Conservation (phyloP, 2,329 filamentous ascomycete species). For the Anisogramma anomala region DNA sequence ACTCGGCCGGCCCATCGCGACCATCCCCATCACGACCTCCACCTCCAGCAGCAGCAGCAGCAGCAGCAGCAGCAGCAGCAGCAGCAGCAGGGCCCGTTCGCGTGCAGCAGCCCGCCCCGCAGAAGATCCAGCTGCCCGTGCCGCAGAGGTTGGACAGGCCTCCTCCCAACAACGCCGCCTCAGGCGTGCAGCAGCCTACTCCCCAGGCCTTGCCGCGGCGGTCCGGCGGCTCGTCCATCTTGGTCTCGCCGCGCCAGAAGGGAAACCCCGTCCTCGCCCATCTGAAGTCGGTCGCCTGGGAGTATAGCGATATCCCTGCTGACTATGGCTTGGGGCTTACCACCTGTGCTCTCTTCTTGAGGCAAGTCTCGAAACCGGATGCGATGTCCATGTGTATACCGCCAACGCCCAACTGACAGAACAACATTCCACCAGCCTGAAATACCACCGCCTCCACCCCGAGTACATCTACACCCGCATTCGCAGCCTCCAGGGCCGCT, state of each 20-base stretch:
- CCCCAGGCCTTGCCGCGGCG: slow-evolving; percentile 68
- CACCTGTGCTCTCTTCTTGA: slow-evolving; percentile 85
- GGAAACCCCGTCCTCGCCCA: slow-evolving; percentile 85
- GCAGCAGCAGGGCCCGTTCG: slow-evolving; percentile 15
- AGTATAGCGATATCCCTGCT: slow-evolving; percentile 91
- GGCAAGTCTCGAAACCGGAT: slow-evolving; percentile 22
- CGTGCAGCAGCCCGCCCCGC: slow-evolving; percentile 31
- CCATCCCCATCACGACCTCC: slow-evolving; percentile 17
- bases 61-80: no score
- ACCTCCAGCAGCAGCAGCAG: no score
- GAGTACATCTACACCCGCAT: slow-evolving; percentile 97
- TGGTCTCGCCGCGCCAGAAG: slow-evolving; percentile 86
- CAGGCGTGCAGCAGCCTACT: slow-evolving; percentile 71
- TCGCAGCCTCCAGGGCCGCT: slow-evolving; percentile 70
- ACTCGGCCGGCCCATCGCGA: slow-evolving; percentile 33
- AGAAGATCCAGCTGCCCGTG: slow-evolving; percentile 34
- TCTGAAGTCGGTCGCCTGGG: slow-evolving; percentile 78
- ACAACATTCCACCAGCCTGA: slow-evolving; percentile 43
- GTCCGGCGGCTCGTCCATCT: slow-evolving; percentile 60
- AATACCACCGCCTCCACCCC: slow-evolving; percentile 93
- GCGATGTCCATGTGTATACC: no score
- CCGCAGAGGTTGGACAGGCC: slow-evolving; percentile 46
- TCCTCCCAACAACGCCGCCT: slow-evolving; percentile 24
- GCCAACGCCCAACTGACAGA: background rate
- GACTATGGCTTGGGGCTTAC: slow-evolving; percentile 83